Percentiles rank a stretch among this genome's conserved stretches.
phyloP scores from a whole-genome alignment of 2,329 filamentous ascomycete species.

The Penicillium sp. region DNA sequence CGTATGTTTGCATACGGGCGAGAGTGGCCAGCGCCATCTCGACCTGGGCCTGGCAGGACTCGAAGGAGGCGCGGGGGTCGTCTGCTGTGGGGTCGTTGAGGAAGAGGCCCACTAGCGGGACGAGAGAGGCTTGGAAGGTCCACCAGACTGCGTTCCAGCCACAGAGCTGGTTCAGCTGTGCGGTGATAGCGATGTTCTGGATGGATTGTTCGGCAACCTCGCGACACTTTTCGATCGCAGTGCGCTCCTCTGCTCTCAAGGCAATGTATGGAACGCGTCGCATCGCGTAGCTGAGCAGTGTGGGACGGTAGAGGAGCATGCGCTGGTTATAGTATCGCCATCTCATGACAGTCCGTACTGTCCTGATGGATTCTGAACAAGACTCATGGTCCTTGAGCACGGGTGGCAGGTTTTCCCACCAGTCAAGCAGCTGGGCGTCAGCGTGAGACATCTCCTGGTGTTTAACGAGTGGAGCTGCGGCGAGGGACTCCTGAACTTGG shows the following conservation, averaged over 20 bases:
- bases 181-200: slow-evolving; percentile 70
- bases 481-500: slow-evolving; percentile 73
- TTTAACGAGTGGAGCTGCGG: slow-evolving; percentile 68
- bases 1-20: slow-evolving; percentile 64
- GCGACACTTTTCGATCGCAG: slow-evolving; percentile 68
- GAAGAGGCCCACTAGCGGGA: slow-evolving; percentile 74
- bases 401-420: slow-evolving; percentile 72
- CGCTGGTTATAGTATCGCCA: slow-evolving; percentile 80
- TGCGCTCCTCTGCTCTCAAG: slow-evolving; percentile 62
- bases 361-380: slow-evolving; percentile 70
- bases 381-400: slow-evolving; percentile 65
- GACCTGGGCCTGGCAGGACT: slow-evolving; percentile 56
- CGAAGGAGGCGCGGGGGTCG: slow-evolving; percentile 62
- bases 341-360: slow-evolving; percentile 73
- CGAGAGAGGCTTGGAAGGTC: slow-evolving; percentile 77
- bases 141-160: slow-evolving; percentile 84
- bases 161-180: slow-evolving; percentile 71
- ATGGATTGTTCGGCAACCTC: slow-evolving; percentile 71
- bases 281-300: slow-evolving; percentile 67
- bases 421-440: slow-evolving; percentile 69
- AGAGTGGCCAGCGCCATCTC: slow-evolving; percentile 47
- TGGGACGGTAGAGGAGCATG: slow-evolving; percentile 73
- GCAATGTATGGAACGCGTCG: slow-evolving; percentile 54
- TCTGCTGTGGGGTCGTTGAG: slow-evolving; percentile 48
- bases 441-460: slow-evolving; percentile 66